These are phyloP conservation scores for Ceratobasidium sp. DNA, from an alignment of 1,284 basidiomycete species.

Conservation along the genomic window DNA sequence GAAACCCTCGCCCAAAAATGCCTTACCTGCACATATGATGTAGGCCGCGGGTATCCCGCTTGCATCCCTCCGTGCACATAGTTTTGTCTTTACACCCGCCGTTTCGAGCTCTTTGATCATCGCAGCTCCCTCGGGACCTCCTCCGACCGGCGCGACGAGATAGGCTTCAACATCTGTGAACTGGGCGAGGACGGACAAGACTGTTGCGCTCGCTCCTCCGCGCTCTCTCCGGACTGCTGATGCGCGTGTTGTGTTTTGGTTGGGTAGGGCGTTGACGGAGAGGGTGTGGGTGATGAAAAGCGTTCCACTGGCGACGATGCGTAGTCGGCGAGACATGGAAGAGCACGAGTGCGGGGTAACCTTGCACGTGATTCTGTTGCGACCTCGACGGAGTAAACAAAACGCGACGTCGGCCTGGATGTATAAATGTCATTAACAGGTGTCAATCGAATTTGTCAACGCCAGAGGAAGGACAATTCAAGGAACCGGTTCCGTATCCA, in stretches of 20 bases:
- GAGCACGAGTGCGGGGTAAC: slow-evolving; percentile 3
- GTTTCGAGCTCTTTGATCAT: slow-evolving; percentile 69
- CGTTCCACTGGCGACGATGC: slow-evolving; percentile 77
- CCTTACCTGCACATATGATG: slow-evolving; percentile 56
- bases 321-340: slow-evolving; percentile 54
- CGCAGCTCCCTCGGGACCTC: slow-evolving; percentile 69
- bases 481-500: too few relatives aligned
- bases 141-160: slow-evolving; percentile 75
- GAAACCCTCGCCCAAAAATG: too few relatives aligned
- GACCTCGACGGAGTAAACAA: not conserved
- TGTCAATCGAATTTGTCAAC: too few relatives aligned
- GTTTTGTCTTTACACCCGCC: slow-evolving; percentile 71
- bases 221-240: slow-evolving; percentile 69
- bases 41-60: slow-evolving; percentile 79
- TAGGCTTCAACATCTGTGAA: slow-evolving; percentile 68
- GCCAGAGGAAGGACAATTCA: too few relatives aligned
- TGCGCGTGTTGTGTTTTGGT: slow-evolving; percentile 60
- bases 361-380: not conserved
- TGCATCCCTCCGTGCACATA: slow-evolving; percentile 74
- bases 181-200: slow-evolving; percentile 74
- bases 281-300: slow-evolving; percentile 77
- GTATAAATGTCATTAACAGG: too few relatives aligned
- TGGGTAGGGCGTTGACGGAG: slow-evolving; percentile 64
- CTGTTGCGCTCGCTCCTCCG: slow-evolving; percentile 72
- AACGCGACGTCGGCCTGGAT: not conserved